Evolutionary conservation across 768 basidiomycete species (phyloP), one percentile per base, ranked within the genome.

Genomic region (Leccinum boreale): DNA sequence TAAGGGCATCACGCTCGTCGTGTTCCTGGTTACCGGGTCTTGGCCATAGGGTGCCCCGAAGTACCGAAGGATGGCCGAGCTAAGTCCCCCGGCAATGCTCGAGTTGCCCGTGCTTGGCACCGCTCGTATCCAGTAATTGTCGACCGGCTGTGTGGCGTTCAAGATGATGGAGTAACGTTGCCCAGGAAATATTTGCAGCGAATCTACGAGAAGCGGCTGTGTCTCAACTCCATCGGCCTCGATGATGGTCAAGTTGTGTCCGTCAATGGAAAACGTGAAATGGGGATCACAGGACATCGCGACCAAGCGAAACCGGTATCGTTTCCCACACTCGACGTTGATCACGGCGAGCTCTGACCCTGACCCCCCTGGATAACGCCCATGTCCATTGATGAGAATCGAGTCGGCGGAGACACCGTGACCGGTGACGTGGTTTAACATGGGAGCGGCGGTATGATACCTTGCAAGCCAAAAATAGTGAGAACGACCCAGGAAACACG

Each of bases 81-180:
- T 46, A 0, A 46, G 21, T 4, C 21, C 45, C 8, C 45, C 21
- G 3, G 11, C 23, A 1, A 21, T 21, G 10, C 45, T 46, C 4
- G 45, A 21, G 8, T 46, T 46, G 11, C 21, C 23, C 3, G 21
- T 46, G 45, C 23, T 24, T 0, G 45, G 45, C 45, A 46, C 21
- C 1, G 79, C 76, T 21, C 79, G 77, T 23, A 84, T 74, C 81
- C 82, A 86, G 68, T 85, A 85, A 66, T 84, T 85, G 14, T 59
- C 74, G 14, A 79, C 63, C 0, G 72, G 67, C 54, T 81, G 74
- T 36, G 79, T 74, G 45, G 45, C 45, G 3, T 24, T 46, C 12
- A 46, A 46, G 21, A 46, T 15, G 14, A 46, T 21, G 14, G 45
- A 46, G 9, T 46, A 46, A 12, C 45, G 45, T 15, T 46, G 45